A percentile compares a stretch with the other conserved stretches of the same genome.
Conservation (phyloP, 257 asterid genomes). For the Penstemon davidsonii region DNA sequence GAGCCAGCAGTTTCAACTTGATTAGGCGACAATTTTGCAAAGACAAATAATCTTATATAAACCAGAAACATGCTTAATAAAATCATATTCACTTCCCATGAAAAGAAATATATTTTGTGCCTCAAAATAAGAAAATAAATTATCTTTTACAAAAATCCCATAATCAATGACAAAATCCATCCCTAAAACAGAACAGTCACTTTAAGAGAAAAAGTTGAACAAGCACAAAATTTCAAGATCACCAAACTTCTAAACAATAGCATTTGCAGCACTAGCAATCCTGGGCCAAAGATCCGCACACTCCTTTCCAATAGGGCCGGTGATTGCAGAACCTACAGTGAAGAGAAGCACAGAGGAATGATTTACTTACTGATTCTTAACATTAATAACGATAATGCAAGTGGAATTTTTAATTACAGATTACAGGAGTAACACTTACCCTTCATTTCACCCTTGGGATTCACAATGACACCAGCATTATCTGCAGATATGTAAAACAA, state of each 20-base stretch:
- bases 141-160: conserved; percentile 7
- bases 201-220: not conserved
- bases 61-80: not conserved
- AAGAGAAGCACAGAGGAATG: not conserved
- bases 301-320: conserved; percentile 60
- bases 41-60: too few species aligned
- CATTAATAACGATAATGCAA: too few species aligned
- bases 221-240: conserved; percentile 28
- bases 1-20: too few species aligned
- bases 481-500: conserved; percentile 27
- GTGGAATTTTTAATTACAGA: too few species aligned
- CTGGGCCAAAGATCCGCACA: conserved; percentile 66
- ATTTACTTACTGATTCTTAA: too few species aligned
- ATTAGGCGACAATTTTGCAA: too few species aligned
- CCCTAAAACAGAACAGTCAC: conserved; percentile 1
- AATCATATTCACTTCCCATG: not conserved
- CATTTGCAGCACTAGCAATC: conserved; percentile 61
- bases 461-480: conserved; percentile 59
- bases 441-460: conserved; percentile 61
- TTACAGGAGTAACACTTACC: conserved; percentile 25
- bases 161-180: not conserved
- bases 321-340: conserved; percentile 48
- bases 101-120: not conserved
- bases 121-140: not conserved
- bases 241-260: conserved; percentile 37